Percentiles rank a stretch among this genome's conserved stretches.
These are phyloP conservation scores for Schwanniomyces yamadae DNA, from an alignment of 805 yeast genomes.

Conservation along the genomic window DNA sequence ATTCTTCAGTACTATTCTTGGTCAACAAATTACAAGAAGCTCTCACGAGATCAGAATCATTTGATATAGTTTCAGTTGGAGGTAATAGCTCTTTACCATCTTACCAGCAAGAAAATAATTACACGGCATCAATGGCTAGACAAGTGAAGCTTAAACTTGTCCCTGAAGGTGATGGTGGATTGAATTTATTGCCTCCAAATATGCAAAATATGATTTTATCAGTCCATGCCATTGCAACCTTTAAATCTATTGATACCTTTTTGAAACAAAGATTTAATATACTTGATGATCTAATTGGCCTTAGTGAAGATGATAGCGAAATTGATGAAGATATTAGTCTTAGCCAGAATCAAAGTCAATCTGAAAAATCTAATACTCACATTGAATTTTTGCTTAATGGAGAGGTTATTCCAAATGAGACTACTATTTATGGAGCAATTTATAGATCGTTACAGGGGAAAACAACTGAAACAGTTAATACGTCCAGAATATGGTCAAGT, in stretches of 20 bases:
- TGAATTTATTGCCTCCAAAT: slow-evolving; percentile 19
- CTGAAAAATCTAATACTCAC: slow-evolving; percentile 12
- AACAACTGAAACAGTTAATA: slow-evolving; percentile 42
- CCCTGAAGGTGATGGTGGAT: slow-evolving; percentile 14
- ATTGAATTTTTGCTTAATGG: slow-evolving; percentile 61
- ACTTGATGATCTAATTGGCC: slow-evolving; percentile 17
- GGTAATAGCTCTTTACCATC: slow-evolving; percentile 8
- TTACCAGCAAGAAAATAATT: slow-evolving; percentile 20
- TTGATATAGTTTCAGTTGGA: slow-evolving; percentile 59
- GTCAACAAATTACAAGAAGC: slow-evolving; percentile 69
- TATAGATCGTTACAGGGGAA: slow-evolving; percentile 47
- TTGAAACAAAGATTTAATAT: slow-evolving; percentile 41
- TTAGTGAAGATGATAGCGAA: slow-evolving; percentile 14
- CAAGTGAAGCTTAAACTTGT: slow-evolving; percentile 62
- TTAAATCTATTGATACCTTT: slow-evolving; percentile 50
- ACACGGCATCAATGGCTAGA: slow-evolving; percentile 64
- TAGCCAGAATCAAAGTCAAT: slow-evolving; percentile 5
- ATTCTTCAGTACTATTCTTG: slow-evolving; percentile 41
- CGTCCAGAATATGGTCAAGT: slow-evolving; percentile 57
- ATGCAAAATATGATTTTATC: slow-evolving; percentile 40
- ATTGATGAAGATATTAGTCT: slow-evolving; percentile 13
- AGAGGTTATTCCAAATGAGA: slow-evolving; percentile 56
- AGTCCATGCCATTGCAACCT: slow-evolving; percentile 62
- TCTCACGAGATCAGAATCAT: slow-evolving; percentile 68
- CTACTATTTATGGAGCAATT: slow-evolving; percentile 76